Evolutionary conservation across 2,329 filamentous ascomycete species (phyloP).

Genomic region (Diaporthe eres): DNA sequence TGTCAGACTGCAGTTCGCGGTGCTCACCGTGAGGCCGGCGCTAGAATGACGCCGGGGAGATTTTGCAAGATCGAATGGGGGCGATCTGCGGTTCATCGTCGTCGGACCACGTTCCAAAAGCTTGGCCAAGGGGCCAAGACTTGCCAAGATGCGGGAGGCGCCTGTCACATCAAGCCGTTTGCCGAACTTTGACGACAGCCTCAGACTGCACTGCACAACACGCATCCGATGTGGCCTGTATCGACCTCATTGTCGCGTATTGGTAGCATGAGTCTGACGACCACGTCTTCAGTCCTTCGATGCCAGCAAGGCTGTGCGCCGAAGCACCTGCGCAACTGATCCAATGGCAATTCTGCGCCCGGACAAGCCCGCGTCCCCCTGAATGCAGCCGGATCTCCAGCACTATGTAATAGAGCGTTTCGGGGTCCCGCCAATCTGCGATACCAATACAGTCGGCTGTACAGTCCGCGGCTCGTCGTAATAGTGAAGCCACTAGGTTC

Average conservation of each 20-base stretch:
- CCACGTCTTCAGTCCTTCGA: constrained; percentile 10
- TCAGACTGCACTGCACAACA: constrained; percentile 2
- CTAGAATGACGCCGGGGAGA: constrained; percentile 5
- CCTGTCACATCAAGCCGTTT: constrained; percentile 22
- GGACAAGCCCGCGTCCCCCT: neutral
- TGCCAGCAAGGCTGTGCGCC: constrained; percentile 31
- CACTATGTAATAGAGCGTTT: neutral
- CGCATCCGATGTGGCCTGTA: neutral
- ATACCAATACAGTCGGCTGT: neutral
- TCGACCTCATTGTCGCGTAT: neutral
- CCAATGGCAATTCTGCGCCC: neutral
- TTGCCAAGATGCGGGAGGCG: constrained; percentile 35
- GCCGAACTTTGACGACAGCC: constrained; percentile 33
- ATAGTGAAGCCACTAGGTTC: neutral
- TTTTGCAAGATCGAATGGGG: constrained; percentile 15
- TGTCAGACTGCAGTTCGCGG: neutral
- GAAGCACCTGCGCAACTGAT: neutral
- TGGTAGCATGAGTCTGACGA: constrained; percentile 1
- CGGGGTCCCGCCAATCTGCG: neutral
- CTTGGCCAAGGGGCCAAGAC: constrained; percentile 35
- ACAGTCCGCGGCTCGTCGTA: neutral
- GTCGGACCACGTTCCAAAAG: constrained; percentile 36
- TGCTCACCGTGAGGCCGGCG: neutral
- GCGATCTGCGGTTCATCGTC: constrained; percentile 28
- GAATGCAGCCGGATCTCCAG: neutral